phyloP scores from a whole-genome alignment of 108 stramenopile genomes.

The Cyclotella kingstonii region DNA sequence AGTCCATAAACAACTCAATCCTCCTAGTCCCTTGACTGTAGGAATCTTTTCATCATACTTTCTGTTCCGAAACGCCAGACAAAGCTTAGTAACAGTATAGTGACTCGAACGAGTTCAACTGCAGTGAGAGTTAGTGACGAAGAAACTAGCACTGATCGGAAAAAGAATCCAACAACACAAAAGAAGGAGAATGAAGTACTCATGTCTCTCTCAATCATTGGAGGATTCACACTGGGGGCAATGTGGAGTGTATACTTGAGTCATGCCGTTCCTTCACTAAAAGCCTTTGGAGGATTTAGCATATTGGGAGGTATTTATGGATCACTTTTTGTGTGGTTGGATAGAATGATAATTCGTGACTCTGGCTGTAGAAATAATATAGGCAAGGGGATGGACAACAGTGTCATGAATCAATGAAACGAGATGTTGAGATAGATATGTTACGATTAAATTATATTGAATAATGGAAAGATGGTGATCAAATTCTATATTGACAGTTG shows the following conservation, averaged over 20 bases:
- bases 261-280: slow-evolving; percentile 14
- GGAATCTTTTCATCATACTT: neutral
- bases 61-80: slow-evolving; percentile 6
- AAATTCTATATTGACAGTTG: neutral
- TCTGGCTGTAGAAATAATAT: slow-evolving; percentile 37
- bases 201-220: slow-evolving; percentile 43
- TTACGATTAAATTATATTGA: neutral
- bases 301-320: slow-evolving; percentile 50
- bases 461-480: neutral
- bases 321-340: slow-evolving; percentile 51
- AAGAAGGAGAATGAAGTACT: slow-evolving; percentile 37
- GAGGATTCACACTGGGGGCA: slow-evolving; percentile 47
- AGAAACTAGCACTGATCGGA: too few relatives aligned
- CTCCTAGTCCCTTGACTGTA: neutral
- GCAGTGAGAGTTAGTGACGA: too few relatives aligned
- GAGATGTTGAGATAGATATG: slow-evolving; percentile 2
- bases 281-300: slow-evolving; percentile 37
- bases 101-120: slow-evolving; percentile 43
- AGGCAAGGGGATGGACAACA: slow-evolving; percentile 23
- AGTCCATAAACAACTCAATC: too few relatives aligned
- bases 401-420: slow-evolving; percentile 8
- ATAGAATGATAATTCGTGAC: slow-evolving; percentile 32
- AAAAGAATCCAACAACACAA: slow-evolving; percentile 38
- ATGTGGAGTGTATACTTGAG: slow-evolving; percentile 29
- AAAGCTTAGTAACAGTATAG: slow-evolving; percentile 41